Evolutionary conservation across 345 rosid genomes (phyloP).

Genomic region (Xanthoceras sorbifolium): DNA sequence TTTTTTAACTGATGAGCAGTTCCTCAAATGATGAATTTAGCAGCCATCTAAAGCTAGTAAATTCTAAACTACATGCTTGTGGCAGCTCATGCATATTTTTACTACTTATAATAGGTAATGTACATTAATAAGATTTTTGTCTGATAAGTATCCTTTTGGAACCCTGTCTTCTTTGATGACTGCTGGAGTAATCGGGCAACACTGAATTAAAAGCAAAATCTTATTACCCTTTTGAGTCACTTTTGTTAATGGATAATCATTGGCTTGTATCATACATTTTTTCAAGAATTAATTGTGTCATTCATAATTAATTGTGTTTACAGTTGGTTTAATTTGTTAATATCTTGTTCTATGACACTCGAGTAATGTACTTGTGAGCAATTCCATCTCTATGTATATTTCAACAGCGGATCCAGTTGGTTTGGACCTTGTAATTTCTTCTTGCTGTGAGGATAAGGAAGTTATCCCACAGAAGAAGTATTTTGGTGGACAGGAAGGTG

Average conservation of each 20-base stretch:
- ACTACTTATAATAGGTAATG: not conserved
- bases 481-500: constrained; percentile 91
- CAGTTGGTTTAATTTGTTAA: not conserved
- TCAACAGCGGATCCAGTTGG: constrained; percentile 89
- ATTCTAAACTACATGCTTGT: not conserved
- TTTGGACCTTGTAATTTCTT: constrained; percentile 70
- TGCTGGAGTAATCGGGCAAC: not conserved
- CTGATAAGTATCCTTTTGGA: not conserved
- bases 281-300: not conserved
- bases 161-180: not conserved
- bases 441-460: constrained; percentile 71
- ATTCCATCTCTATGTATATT: constrained; percentile 21
- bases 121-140: not conserved
- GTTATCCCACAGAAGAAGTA: constrained; percentile 73
- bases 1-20: not conserved
- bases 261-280: not conserved
- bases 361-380: not conserved
- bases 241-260: not conserved
- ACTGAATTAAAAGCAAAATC: not conserved
- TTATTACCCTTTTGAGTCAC: not conserved
- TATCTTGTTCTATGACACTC: constrained; percentile 1
- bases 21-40: not conserved
- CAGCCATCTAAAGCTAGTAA: not conserved
- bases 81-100: not conserved
- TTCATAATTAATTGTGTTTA: not conserved